Percentiles rank a stretch among this genome's conserved stretches.
Evolutionary conservation across 345 rosid species (phyloP).

Genomic region (Sonneratia alba): DNA sequence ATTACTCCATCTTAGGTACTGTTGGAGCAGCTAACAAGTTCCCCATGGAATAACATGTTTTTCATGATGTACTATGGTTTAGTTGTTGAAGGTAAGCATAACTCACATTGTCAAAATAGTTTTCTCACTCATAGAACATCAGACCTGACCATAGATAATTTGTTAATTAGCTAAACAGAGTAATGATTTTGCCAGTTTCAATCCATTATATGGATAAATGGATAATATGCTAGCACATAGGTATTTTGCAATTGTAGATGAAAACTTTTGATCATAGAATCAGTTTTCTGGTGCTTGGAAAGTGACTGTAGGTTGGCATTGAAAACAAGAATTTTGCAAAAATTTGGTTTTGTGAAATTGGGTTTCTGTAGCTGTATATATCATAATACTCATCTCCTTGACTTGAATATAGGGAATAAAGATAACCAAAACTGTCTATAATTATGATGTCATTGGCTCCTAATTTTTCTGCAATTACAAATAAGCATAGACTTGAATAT

Average conservation of each 20-base stretch:
- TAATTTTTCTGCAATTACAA: not conserved
- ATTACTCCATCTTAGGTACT: constrained; percentile 38
- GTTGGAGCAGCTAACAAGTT: constrained; percentile 68
- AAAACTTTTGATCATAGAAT: not conserved
- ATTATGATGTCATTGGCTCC: not conserved
- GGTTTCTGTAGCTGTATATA: not conserved
- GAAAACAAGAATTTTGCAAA: too few species aligned
- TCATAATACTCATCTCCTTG: not conserved
- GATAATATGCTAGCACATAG: too few species aligned
- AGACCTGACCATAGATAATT: not conserved
- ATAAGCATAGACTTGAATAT: not conserved
- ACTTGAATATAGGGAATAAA: not conserved
- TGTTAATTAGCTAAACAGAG: not conserved
- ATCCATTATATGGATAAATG: too few species aligned
- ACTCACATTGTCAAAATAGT: too few species aligned
- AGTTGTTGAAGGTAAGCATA: constrained; percentile 69
- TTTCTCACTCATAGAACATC: not conserved
- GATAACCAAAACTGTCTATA: not conserved
- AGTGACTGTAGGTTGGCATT: not conserved
- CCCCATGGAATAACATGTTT: constrained; percentile 85
- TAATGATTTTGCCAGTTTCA: not conserved
- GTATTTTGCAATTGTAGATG: too few species aligned
- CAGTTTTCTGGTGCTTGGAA: not conserved
- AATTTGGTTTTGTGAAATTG: not conserved
- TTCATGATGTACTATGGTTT: constrained; percentile 87